phyloP scores from a whole-genome alignment of 1,284 basidiomycete genomes.

The Cutaneotrichosporon dermatis region DNA sequence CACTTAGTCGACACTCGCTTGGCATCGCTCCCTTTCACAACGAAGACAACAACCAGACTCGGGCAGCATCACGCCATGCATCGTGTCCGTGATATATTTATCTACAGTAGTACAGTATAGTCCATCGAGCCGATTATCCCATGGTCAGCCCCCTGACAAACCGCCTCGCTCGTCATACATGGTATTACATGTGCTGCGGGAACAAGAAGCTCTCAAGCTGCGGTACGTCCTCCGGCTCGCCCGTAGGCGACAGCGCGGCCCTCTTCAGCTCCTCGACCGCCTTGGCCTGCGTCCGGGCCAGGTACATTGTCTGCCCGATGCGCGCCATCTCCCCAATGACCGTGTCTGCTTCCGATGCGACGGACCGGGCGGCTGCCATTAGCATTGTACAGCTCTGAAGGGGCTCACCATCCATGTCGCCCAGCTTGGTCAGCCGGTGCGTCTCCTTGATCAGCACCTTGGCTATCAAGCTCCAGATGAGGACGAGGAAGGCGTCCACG shows the following conservation, averaged over 20 bases:
- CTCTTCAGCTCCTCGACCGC: slow-evolving; percentile 35
- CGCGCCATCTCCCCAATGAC: slow-evolving; percentile 17
- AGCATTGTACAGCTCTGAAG: background rate
- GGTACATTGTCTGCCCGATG: slow-evolving; percentile 32
- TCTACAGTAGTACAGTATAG: too few species aligned
- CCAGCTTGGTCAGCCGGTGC: slow-evolving; percentile 26
- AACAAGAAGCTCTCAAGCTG: slow-evolving; percentile 19
- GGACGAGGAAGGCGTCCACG: slow-evolving; percentile 37
- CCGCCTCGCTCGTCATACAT: too few species aligned
- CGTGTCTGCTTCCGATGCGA: slow-evolving; percentile 9
- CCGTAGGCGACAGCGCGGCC: slow-evolving; percentile 14
- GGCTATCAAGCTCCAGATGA: slow-evolving; percentile 42
- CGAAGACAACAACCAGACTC: too few species aligned
- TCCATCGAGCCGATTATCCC: too few species aligned
- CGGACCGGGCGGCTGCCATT: slow-evolving; percentile 2
- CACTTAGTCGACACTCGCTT: too few species aligned
- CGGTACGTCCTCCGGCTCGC: background rate
- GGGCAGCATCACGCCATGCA: too few species aligned
- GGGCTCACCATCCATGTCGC: slow-evolving; percentile 20
- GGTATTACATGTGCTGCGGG: slow-evolving; percentile 8
- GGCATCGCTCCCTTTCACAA: too few species aligned
- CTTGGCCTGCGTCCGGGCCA: slow-evolving; percentile 35
- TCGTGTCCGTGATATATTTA: too few species aligned
- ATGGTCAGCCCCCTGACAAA: too few species aligned
- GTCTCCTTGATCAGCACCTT: slow-evolving; percentile 41